Conservation (phyloP, 2,329 filamentous ascomycete genomes). For the Xylariaceae sp. region DNA sequence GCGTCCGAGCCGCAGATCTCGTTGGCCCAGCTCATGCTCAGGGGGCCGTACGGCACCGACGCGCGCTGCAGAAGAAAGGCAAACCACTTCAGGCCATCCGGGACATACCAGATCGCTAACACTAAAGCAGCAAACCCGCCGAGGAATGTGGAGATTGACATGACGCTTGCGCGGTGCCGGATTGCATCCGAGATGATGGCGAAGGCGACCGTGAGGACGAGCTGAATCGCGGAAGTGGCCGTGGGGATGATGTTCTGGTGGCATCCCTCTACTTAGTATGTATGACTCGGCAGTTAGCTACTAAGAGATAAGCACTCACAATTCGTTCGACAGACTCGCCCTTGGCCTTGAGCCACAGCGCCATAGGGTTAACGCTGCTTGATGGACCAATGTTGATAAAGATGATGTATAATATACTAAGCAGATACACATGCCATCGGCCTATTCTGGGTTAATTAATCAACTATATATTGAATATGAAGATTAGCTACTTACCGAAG, state of each 20-base stretch:
- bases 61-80: conserved; percentile 24
- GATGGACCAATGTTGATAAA: conserved; percentile 43
- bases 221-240: conserved; percentile 52
- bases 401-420: conserved; percentile 42
- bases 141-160: conserved; percentile 36
- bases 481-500: conserved; percentile 15
- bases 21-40: conserved; percentile 42
- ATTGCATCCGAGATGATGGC: conserved; percentile 57
- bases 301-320: conserved; percentile 29
- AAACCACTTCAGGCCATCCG: conserved; percentile 29
- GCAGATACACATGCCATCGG: conserved; percentile 42
- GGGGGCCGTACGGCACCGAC: conserved; percentile 26
- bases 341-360: conserved; percentile 45
- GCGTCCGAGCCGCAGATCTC: conserved; percentile 42
- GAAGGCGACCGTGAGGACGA: conserved; percentile 55
- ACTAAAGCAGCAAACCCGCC: conserved; percentile 23
- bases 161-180: conserved; percentile 34
- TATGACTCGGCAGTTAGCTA: neutral
- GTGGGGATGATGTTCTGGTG: conserved; percentile 51
- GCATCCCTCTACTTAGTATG: neutral
- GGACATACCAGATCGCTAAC: conserved; percentile 29
- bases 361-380: conserved; percentile 40
- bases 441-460: conserved; percentile 5
- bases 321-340: conserved; percentile 52
- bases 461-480: too few species aligned